phyloP scores from a whole-genome alignment of 176 grass and related monocot genomes.

The Carex pumila region DNA sequence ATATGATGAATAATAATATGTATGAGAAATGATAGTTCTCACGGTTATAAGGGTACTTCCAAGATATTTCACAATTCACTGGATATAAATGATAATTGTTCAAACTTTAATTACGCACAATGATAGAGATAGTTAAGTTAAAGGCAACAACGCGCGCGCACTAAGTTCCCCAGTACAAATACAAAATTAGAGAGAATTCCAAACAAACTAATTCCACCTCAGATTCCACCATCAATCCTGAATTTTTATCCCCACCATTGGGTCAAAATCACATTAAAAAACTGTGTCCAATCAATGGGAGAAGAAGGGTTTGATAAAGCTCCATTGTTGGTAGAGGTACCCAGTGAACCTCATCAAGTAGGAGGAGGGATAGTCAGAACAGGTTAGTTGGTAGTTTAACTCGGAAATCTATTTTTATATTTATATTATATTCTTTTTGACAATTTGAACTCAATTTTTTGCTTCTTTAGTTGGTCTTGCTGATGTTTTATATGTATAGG shows the following conservation, averaged over 20 bases:
- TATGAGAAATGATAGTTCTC: not conserved
- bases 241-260: not conserved
- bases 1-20: not conserved
- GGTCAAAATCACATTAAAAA: not conserved
- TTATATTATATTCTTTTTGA: not conserved
- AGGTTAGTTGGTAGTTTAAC: not conserved
- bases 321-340: not conserved
- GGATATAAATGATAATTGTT: not conserved
- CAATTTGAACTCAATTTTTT: not conserved
- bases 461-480: not conserved
- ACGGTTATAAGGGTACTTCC: not conserved
- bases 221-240: not conserved
- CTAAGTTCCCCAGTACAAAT: not conserved
- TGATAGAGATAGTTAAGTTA: not conserved
- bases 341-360: not conserved
- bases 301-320: not conserved
- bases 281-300: not conserved
- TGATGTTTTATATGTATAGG: not conserved
- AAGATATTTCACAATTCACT: not conserved
- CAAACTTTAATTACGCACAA: not conserved
- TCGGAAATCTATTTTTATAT: not conserved
- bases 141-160: not conserved
- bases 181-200: not conserved
- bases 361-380: conserved; percentile 3
- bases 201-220: not conserved